Evolutionary conservation across 192 early-diverging fungal species (phyloP), one percentile per base, ranked within the genome.

Genomic region (Linnemannia schmuckeri): DNA sequence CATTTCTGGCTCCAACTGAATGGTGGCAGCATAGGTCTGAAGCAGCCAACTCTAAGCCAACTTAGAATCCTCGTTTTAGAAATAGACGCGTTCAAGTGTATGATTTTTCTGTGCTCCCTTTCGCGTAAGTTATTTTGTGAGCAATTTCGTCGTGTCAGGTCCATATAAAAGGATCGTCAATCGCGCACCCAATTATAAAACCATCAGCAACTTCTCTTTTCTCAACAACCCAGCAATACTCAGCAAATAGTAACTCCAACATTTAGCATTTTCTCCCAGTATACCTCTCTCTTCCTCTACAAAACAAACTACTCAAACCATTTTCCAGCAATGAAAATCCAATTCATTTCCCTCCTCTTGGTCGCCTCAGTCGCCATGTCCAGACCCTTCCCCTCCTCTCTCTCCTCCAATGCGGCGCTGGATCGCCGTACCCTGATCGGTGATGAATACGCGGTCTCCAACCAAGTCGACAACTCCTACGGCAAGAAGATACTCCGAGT

Each of bases 401-500:
- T 4, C 8, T 2, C 18, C 35, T 17, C 35, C n/a, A 27, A 17
- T 38, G 27, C 33, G 18, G 35, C 66, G 35, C 69, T 76, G 61
- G 27, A 52, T 37, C 73, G 74, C 22, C 41, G 80, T 3, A 70
- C 74, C 38, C 40, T 82, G 35, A 57, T 82, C 40, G 73, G 73
- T 0, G 73, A 81, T 35, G 80, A 75, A 44, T 52, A 69, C 37
- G 47, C 80, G 44, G 30, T 81, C 61, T 18, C 33, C 20, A 81
- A 81, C 73, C 80, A 75, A 33, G 72, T 77, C 27, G 75, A 77
- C 61, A 77, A 77, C 61, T 77, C 75, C 18, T 46, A n/a, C 30
- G 80, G 80, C 72, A 81, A 75, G 61, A 61, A 70, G 10, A 70
- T 37, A 7, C 69, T 69, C 46, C 37, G 66, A 12, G 46, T 81